Evolutionary conservation across 2,329 filamentous ascomycete genomes (phyloP).

Genomic region (Colletotrichum sansevieriae): DNA sequence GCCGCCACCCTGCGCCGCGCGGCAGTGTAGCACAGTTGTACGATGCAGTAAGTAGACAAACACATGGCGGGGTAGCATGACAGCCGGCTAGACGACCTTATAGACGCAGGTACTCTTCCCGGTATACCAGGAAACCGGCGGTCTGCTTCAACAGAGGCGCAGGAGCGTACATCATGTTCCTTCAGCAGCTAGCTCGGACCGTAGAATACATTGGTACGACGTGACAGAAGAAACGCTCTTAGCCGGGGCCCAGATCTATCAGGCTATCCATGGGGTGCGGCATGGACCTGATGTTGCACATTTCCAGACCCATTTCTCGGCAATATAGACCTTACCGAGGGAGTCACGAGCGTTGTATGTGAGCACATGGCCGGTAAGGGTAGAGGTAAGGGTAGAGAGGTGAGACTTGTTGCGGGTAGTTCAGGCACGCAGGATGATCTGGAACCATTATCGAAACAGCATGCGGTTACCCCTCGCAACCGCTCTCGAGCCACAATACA

Average conservation of each 20-base stretch:
- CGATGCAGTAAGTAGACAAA: conserved; percentile 3
- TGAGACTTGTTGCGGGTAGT: conserved; percentile 19
- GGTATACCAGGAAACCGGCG: conserved; percentile 31
- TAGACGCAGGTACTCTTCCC: conserved; percentile 15
- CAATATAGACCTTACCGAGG: neutral
- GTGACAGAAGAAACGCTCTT: conserved; percentile 13
- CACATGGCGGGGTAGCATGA: conserved; percentile 16
- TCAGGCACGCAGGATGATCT: conserved; percentile 31
- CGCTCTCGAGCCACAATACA: neutral
- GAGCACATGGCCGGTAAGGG: conserved; percentile 4
- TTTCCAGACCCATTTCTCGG: neutral
- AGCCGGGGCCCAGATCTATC: neutral
- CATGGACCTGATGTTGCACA: conserved; percentile 26
- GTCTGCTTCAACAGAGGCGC: neutral
- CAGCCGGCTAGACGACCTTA: conserved; percentile 3
- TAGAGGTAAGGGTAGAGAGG: conserved; percentile 3
- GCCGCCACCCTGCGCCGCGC: conserved; percentile 21
- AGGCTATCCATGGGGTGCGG: conserved; percentile 19
- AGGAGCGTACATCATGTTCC: neutral
- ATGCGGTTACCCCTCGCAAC: conserved; percentile 2
- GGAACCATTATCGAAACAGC: neutral
- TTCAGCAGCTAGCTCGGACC: neutral
- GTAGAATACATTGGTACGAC: conserved; percentile 6
- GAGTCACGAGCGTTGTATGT: neutral
- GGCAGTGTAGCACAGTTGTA: conserved; percentile 23